Percentiles rank a stretch among this genome's conserved stretches.
These are phyloP conservation scores for Mycosarcoma maydis DNA, from an alignment of 1,284 basidiomycete species.

Conservation along the genomic window DNA sequence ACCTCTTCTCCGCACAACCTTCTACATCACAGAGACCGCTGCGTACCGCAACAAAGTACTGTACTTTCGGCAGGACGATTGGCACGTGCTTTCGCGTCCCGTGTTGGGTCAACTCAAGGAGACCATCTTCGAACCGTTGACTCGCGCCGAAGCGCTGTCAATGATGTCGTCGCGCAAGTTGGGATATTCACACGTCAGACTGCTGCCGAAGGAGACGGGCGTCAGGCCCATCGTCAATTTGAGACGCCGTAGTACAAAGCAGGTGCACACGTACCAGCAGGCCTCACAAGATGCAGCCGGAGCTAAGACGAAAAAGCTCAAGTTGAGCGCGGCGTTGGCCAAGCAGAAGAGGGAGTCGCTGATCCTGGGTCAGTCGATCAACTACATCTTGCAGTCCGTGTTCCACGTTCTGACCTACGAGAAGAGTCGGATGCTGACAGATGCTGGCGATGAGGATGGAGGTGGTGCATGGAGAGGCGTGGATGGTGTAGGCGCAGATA, in stretches of 20 bases:
- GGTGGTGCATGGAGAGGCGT: neutral
- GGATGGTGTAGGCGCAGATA: neutral
- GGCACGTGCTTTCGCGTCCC: slow-evolving; percentile 81
- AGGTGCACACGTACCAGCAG: slow-evolving; percentile 21
- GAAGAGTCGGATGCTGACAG: slow-evolving; percentile 23
- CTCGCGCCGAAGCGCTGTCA: slow-evolving; percentile 62
- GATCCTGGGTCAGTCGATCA: slow-evolving; percentile 75
- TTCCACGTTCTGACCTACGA: slow-evolving; percentile 63
- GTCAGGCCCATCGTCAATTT: slow-evolving; percentile 95
- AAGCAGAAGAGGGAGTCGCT: slow-evolving; percentile 25
- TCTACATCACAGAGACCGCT: slow-evolving; percentile 92
- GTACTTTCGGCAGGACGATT: slow-evolving; percentile 94
- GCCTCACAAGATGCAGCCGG: neutral
- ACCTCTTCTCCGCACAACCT: slow-evolving; percentile 85
- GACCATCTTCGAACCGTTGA: slow-evolving; percentile 48
- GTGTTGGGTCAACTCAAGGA: slow-evolving; percentile 79
- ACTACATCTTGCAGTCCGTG: slow-evolving; percentile 80
- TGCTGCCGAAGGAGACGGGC: slow-evolving; percentile 92
- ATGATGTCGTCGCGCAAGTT: slow-evolving; percentile 68
- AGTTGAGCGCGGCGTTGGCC: neutral
- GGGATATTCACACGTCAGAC: slow-evolving; percentile 84
- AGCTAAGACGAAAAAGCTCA: slow-evolving; percentile 4
- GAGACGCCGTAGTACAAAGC: slow-evolving; percentile 71
- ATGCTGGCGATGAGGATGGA: neutral
- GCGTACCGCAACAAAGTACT: slow-evolving; percentile 85